Evolutionary conservation across 192 early-diverging fungal genomes (phyloP), one percentile per base, ranked within the genome.

Genomic region (Backusella australiensis): DNA sequence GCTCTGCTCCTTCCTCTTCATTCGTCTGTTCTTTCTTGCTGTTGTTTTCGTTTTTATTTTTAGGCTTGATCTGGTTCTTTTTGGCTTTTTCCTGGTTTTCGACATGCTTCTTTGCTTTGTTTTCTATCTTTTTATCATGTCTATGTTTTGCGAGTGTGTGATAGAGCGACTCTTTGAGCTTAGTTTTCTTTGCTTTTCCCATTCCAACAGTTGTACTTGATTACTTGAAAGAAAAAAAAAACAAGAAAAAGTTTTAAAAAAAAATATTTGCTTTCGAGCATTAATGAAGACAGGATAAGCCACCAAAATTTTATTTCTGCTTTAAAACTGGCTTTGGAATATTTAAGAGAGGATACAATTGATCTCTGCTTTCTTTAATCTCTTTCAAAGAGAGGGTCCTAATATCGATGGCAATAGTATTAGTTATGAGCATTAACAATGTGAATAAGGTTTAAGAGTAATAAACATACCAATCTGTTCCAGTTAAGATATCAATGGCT

Each of bases 391-490:
- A 74, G 15, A 69, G 56, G 67, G 85, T 85, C 89, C 87, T 88
- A 73, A 32, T 32, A 39, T 34, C 2, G 21, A 65, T 23, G 34
- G 1, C 46, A 49, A 49, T 14, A 44, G 12, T 15, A 14, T 44
- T 44, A 44, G 12, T 15, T 15, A 14, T 44, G 3, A 44, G 15
- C 17, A n/a, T 49, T n/a, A 49, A 19, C 6, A n/a, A n/a, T n/a
- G 35, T 26, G 34, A 67, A n/a, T 35, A 67, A 44, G 14, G 9
- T 68, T 49, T 19, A n/a, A 67, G 35, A n/a, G 17, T 11, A 77
- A 72, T 75, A 38, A 34, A 32, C 78, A 81, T 80, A 91, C 93
- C 93, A 94, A 69, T 94, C 88, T 8, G 90, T 91, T 29, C 76
- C 84, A 15, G 88, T 77, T 12, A 94, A 71, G 29, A 94, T 76